phyloP scores from a whole-genome alignment of 257 asterid genomes.

The Linderniella brevidens region DNA sequence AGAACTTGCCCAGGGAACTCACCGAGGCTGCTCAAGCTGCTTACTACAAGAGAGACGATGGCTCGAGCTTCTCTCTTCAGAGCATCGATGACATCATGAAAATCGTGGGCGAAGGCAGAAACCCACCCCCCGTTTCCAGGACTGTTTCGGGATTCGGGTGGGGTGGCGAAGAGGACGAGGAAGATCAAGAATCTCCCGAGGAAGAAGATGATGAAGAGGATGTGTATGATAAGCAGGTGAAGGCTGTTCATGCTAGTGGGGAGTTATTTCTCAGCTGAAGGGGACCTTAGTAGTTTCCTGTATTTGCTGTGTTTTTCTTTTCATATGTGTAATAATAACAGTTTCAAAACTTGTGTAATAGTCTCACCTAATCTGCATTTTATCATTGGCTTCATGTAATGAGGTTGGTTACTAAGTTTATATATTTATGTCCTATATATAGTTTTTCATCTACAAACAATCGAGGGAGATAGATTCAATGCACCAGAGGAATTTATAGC shows the following conservation, averaged over 20 bases:
- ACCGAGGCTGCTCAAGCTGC: conserved; percentile 38
- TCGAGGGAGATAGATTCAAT: too few species aligned
- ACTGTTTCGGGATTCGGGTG: conserved; percentile 28
- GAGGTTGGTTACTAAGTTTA: too few species aligned
- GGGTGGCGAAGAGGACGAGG: conserved; percentile 46
- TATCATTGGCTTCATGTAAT: too few species aligned
- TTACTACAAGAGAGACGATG: conserved; percentile 29
- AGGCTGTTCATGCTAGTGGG: conserved; percentile 65
- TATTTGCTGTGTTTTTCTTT: too few species aligned
- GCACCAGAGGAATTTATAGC: too few species aligned
- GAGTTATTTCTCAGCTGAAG: conserved; percentile 25
- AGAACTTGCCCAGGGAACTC: conserved; percentile 54
- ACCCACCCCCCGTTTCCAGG: conserved; percentile 24
- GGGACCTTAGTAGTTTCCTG: background rate
- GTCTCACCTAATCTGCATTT: too few species aligned
- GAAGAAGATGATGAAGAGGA: conserved; percentile 40
- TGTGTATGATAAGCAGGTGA: conserved; percentile 54
- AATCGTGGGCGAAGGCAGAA: conserved; percentile 47
- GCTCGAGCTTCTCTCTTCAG: conserved; percentile 43
- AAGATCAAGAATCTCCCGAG: conserved; percentile 12
- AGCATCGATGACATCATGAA: conserved; percentile 58
- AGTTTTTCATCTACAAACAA: too few species aligned
- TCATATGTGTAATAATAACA: too few species aligned
- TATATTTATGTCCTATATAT: too few species aligned
- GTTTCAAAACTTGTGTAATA: too few species aligned